These are phyloP conservation scores for thale cress (Arabidopsis thaliana) DNA, from an alignment of 345 rosid genomes.

Conservation along the genomic window DNA sequence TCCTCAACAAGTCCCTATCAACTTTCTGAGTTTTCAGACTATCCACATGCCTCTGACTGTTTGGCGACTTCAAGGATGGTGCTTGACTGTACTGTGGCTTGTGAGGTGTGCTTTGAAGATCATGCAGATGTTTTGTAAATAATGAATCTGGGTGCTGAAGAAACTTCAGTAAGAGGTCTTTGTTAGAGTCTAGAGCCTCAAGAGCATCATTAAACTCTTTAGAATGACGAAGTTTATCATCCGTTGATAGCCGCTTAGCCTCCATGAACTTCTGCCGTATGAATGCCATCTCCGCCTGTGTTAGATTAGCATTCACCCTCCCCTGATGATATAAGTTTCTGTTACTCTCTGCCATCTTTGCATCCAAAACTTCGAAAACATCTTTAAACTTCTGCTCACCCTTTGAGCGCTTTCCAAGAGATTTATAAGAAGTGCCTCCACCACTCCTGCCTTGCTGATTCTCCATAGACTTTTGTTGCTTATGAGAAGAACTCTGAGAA, in stretches of 20 bases:
- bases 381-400: slow-evolving; percentile 91
- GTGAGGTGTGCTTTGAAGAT: slow-evolving; percentile 56
- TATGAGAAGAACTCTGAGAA: slow-evolving; percentile 55
- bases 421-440: slow-evolving; percentile 51
- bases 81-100: slow-evolving; percentile 54
- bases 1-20: slow-evolving; percentile 52
- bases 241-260: slow-evolving; percentile 75
- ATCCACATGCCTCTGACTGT: slow-evolving; percentile 42
- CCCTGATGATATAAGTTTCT: slow-evolving; percentile 44
- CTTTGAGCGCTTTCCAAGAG: slow-evolving; percentile 71
- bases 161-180: slow-evolving; percentile 74
- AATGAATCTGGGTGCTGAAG: slow-evolving; percentile 91
- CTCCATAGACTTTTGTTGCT: slow-evolving; percentile 51
- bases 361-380: slow-evolving; percentile 89
- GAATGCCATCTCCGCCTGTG: slow-evolving; percentile 76
- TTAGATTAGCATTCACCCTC: slow-evolving; percentile 48
- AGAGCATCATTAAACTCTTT: slow-evolving; percentile 76
- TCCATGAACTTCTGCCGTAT: slow-evolving; percentile 75
- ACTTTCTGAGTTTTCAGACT: slow-evolving; percentile 44
- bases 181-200: slow-evolving; percentile 82
- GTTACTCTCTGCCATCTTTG: slow-evolving; percentile 54
- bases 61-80: slow-evolving; percentile 51
- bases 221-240: slow-evolving; percentile 74
- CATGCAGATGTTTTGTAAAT: slow-evolving; percentile 79
- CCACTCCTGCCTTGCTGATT: slow-evolving; percentile 42